Evolutionary conservation across 306 rosid species (phyloP), one percentile per base, ranked within the genome.

Genomic region (Fagus sylvatica): DNA sequence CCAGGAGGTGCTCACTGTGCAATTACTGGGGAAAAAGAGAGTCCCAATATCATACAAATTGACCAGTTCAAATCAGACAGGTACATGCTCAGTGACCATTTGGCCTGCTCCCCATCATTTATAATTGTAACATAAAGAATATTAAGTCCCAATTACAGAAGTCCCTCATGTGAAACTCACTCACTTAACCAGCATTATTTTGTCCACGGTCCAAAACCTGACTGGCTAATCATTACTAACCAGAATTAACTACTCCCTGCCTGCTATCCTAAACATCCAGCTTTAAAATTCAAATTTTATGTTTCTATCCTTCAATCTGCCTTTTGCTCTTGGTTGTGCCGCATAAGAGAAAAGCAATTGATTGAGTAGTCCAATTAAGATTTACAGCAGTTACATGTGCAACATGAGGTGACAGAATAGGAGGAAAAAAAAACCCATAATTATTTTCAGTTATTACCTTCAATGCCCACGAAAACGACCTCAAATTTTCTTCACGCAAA

Each of bases 391-490:
- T 59, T 69, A 78, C 2, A 12, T 70, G 59, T 64, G 51, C 71
- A 72, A 41, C 33, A 64, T 30, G 71, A 64, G 79, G 32, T 41
- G 33, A 37, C 42, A 55, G 60, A 65, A 19, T 19, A 41, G 57
- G 69, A 80, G 39, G 6, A 39, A 56, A 43, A 67, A 55, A 56
- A 65, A 71, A 64, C 57, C 56, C 7, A 59, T 32, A 65, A 53
- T 74, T 65, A 65, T 43, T 55, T 69, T 72, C 83, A 71, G 72
- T 61, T 41, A 74, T 74, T 91, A 94, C 98, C 98, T 94, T 90
- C 70, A 90, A 65, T 43, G 97, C 96, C 98, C 98, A 94, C 43
- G 96, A 85, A 88, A 84, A 89, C 6, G 97, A 94, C 84, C 90
- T 88, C 75, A 85, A 64, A 43, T 85, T 90, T 88, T 94, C 97